Percentiles rank a stretch among this genome's conserved stretches.
Evolutionary conservation across 2,329 filamentous ascomycete species (phyloP).

Genomic region (Ophiostoma himal-ulmi): DNA sequence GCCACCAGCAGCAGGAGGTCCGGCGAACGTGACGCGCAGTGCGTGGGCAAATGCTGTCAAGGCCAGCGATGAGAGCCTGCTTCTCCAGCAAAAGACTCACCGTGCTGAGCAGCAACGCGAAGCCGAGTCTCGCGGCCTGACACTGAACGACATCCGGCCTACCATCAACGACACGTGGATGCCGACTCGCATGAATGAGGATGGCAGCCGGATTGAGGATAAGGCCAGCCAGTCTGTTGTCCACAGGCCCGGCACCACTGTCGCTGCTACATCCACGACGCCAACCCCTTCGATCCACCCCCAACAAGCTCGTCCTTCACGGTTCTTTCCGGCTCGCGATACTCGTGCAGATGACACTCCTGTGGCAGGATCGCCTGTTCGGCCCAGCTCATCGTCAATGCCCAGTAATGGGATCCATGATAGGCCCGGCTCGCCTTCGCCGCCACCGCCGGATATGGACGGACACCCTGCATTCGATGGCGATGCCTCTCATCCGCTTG

Average conservation of each 20-base stretch:
- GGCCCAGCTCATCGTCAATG: slow-evolving; percentile 17
- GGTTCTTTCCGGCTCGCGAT: slow-evolving; percentile 57
- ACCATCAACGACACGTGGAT: slow-evolving; percentile 52
- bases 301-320: slow-evolving; percentile 48
- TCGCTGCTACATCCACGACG: slow-evolving; percentile 23
- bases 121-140: slow-evolving; percentile 41
- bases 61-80: slow-evolving; percentile 44
- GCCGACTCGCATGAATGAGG: slow-evolving; percentile 36
- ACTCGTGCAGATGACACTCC: slow-evolving; percentile 37
- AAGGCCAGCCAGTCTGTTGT: slow-evolving; percentile 30
- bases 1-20: not conserved
- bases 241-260: slow-evolving; percentile 25
- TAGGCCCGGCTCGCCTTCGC: slow-evolving; percentile 56
- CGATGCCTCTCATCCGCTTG: slow-evolving; percentile 58
- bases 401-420: slow-evolving; percentile 18
- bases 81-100: slow-evolving; percentile 37
- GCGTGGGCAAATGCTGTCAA: slow-evolving; percentile 39
- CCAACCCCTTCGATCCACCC: slow-evolving; percentile 28
- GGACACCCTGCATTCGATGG: slow-evolving; percentile 69
- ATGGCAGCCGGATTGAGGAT: slow-evolving; percentile 34
- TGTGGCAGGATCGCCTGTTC: slow-evolving; percentile 21
- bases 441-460: slow-evolving; percentile 64
- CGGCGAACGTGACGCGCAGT: slow-evolving; percentile 18
- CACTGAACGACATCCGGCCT: slow-evolving; percentile 42
- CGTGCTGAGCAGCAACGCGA: slow-evolving; percentile 41